Evolutionary conservation across 2,329 filamentous ascomycete species (phyloP).

Genomic region (Chaetomium sp.): DNA sequence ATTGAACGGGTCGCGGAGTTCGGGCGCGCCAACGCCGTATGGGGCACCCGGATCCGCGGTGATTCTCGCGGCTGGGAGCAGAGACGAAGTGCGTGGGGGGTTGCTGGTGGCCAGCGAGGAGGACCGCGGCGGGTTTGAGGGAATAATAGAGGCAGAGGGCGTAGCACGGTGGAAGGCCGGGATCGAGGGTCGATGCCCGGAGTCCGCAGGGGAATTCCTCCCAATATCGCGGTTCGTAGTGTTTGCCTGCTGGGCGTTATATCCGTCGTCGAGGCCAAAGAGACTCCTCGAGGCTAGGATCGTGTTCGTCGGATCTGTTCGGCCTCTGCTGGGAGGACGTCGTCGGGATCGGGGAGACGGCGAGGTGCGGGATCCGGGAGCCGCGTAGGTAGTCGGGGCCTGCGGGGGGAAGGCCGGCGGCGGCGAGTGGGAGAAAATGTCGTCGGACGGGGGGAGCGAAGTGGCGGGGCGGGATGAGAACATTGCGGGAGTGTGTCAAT

Average conservation of each 20-base stretch:
- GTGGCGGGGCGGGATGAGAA: constrained; percentile 22
- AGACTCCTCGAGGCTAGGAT: constrained; percentile 9
- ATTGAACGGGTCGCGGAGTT: constrained; percentile 24
- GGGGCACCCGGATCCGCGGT: constrained; percentile 19
- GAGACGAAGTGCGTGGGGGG: constrained; percentile 38
- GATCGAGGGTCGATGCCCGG: constrained; percentile 5
- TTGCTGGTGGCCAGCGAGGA: constrained; percentile 34
- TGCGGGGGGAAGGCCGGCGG: constrained; percentile 5
- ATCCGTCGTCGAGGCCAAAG: constrained; percentile 5
- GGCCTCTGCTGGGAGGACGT: constrained; percentile 11
- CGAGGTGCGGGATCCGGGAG: constrained; percentile 14
- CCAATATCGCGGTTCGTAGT: background rate
- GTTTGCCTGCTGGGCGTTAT: background rate
- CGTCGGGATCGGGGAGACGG: constrained; percentile 18
- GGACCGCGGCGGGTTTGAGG: constrained; percentile 33
- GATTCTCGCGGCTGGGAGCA: constrained; percentile 36
- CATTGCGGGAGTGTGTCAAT: constrained; percentile 17
- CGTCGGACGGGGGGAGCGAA: constrained; percentile 11
- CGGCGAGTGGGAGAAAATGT: constrained; percentile 14
- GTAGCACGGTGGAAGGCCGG: constrained; percentile 16
- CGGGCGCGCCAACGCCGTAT: constrained; percentile 8
- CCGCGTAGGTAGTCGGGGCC: background rate
- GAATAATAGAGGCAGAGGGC: constrained; percentile 14
- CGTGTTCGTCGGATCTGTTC: constrained; percentile 9
- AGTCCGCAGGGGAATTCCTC: constrained; percentile 8